A percentile compares a stretch with the other conserved stretches of the same genome.
These are phyloP conservation scores for Debaryomyces coudertii DNA, from an alignment of 1,139 yeast species.

Conservation along the genomic window DNA sequence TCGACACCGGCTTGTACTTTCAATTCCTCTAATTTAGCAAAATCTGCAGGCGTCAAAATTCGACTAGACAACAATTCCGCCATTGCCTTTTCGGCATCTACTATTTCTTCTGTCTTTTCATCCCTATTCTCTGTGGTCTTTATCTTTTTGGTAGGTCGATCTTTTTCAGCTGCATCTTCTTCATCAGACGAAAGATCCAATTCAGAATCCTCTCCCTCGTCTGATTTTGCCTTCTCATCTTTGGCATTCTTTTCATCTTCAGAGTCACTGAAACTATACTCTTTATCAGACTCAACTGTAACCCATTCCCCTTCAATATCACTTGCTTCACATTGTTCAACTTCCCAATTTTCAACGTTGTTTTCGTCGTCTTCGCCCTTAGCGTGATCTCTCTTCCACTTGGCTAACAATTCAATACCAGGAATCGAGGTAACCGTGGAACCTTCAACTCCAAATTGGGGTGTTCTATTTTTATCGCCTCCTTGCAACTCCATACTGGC, in stretches of 20 bases:
- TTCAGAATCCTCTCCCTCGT: conserved; percentile 49
- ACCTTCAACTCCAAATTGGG: conserved; percentile 74
- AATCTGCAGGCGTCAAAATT: conserved; percentile 95
- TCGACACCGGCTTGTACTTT: conserved; percentile 82
- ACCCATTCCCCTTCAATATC: conserved; percentile 69
- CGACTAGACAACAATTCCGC: conserved; percentile 69
- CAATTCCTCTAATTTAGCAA: conserved; percentile 89
- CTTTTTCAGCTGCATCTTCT: conserved; percentile 32
- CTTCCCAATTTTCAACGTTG: conserved; percentile 46
- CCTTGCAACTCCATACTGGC: conserved; percentile 81
- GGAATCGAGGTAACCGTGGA: conserved; percentile 70
- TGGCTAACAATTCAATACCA: conserved; percentile 84
- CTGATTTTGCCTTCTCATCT: conserved; percentile 41
- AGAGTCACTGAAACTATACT: conserved; percentile 57
- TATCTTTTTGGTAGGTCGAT: conserved; percentile 30
- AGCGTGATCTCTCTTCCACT: conserved; percentile 78
- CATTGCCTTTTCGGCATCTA: conserved; percentile 50
- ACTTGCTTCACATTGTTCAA: conserved; percentile 49
- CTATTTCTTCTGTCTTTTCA: conserved; percentile 24
- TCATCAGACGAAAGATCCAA: conserved; percentile 36
- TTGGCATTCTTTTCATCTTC: conserved; percentile 26
- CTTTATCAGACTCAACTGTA: conserved; percentile 60
- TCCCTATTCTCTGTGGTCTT: conserved; percentile 22
- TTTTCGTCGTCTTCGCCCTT: conserved; percentile 45
- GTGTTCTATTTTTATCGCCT: conserved; percentile 49